Evolutionary conservation across 2,329 filamentous ascomycete genomes (phyloP).

Genomic region (Monilinia vaccinii-corymbosi): DNA sequence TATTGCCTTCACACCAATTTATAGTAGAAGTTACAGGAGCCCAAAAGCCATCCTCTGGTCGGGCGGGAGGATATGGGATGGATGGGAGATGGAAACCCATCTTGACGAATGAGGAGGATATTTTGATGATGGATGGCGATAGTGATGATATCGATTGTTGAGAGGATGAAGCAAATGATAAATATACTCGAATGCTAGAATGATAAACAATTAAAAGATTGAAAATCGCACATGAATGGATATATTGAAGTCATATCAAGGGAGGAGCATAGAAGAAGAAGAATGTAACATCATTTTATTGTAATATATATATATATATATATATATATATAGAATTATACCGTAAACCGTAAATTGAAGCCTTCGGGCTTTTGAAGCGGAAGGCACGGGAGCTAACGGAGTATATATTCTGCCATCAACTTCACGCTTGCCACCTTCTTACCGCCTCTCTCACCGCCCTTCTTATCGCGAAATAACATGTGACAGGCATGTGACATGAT

Average conservation of each 20-base stretch:
- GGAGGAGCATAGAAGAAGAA: no score
- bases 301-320: no score
- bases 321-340: no score
- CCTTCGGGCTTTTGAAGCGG: neutral
- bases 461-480: slow-evolving; percentile 2
- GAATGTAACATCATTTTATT: no score
- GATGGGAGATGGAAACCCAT: slow-evolving; percentile 24
- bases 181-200: neutral
- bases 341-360: no score
- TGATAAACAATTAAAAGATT: neutral
- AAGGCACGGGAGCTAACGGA: neutral
- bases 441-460: neutral
- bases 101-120: neutral
- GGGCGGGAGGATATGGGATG: slow-evolving; percentile 29
- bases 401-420: neutral
- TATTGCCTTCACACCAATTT: slow-evolving; percentile 76
- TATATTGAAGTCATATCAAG: no score
- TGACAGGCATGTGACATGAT: no score
- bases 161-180: no score
- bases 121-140: neutral
- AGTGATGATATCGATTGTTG: neutral
- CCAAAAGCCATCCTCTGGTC: slow-evolving; percentile 28
- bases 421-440: no score
- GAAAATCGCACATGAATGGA: no score
- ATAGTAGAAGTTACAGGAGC: slow-evolving; percentile 29